A percentile compares a stretch with the other conserved stretches of the same genome.
Conservation (phyloP, 192 early-diverging fungal genomes). For the Allomyces macrogynus region DNA sequence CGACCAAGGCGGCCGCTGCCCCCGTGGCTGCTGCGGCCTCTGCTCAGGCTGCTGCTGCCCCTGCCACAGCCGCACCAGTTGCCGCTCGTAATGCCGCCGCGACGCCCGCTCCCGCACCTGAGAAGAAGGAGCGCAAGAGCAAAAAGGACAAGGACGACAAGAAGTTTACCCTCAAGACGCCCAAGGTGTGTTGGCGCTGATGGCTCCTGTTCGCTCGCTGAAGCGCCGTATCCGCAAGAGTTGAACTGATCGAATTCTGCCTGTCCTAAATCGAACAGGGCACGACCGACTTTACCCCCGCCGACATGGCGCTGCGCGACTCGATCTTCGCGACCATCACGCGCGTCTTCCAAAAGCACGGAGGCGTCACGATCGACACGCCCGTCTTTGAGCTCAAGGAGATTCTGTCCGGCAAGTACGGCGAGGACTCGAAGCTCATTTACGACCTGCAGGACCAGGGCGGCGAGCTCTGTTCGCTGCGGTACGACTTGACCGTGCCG, state of each 20-base stretch:
- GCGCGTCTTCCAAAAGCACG: slow-evolving; percentile 81
- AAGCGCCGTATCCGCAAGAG: not conserved
- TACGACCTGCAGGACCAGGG: slow-evolving; percentile 96
- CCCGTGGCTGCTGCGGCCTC: too few species aligned
- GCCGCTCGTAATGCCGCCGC: slow-evolving; percentile 5
- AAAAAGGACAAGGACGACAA: slow-evolving; percentile 15
- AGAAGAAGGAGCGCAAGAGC: slow-evolving; percentile 2
- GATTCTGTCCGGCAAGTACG: slow-evolving; percentile 89
- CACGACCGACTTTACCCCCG: slow-evolving; percentile 81
- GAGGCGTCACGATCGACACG: slow-evolving; percentile 94
- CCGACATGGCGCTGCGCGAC: slow-evolving; percentile 95
- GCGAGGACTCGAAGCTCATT: slow-evolving; percentile 96
- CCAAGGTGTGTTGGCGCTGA: slow-evolving; percentile 30
- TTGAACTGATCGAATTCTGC: slow-evolving; percentile 2
- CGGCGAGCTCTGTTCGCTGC: slow-evolving; percentile 81
- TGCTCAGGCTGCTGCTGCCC: slow-evolving; percentile 4
- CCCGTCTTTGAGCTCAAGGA: slow-evolving; percentile 97
- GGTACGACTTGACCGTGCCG: slow-evolving; percentile 95
- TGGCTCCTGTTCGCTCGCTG: not conserved
- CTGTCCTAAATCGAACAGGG: slow-evolving; percentile 40
- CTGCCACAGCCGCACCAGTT: slow-evolving; percentile 11
- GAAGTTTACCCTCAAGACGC: slow-evolving; percentile 51
- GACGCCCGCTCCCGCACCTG: slow-evolving; percentile 5
- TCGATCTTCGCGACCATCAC: slow-evolving; percentile 75
- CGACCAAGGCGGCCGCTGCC: too few species aligned